Evolutionary conservation across 2,329 filamentous ascomycete species (phyloP).

Genomic region (Claviceps maximensis): DNA sequence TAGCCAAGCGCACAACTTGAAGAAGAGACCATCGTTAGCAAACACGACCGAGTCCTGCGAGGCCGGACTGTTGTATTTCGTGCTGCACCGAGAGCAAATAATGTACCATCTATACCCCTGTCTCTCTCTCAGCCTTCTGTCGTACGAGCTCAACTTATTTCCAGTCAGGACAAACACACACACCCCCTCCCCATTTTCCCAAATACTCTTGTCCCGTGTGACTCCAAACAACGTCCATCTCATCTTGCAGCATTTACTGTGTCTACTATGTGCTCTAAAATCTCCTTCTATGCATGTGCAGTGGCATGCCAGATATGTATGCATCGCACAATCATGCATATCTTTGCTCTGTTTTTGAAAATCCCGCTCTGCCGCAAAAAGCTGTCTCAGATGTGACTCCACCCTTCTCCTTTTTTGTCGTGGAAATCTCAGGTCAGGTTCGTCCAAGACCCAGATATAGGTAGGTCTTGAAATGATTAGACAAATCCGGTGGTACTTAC

Average conservation of each 20-base stretch:
- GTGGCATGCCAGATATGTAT: background rate
- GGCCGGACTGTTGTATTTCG: background rate
- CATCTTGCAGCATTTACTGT: background rate
- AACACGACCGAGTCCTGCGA: background rate
- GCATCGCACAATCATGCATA: background rate
- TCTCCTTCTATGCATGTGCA: background rate
- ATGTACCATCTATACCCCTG: background rate
- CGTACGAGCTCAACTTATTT: background rate
- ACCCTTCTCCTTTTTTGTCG: background rate
- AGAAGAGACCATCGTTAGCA: background rate
- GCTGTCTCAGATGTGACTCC: background rate
- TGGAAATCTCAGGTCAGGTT: background rate
- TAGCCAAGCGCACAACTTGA: too few relatives aligned
- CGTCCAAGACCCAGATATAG: background rate
- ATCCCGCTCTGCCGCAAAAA: background rate
- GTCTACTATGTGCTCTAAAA: background rate
- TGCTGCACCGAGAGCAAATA: background rate
- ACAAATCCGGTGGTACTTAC: too few relatives aligned
- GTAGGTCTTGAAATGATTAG: too few relatives aligned
- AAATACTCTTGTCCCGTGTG: background rate
- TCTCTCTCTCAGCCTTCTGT: background rate
- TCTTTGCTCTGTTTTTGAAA: background rate
- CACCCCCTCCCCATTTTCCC: too few relatives aligned
- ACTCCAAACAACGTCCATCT: background rate
- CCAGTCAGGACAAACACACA: background rate